Conservation (phyloP, 2,329 filamentous ascomycete genomes). For the Alternaria novae-zelandiae region DNA sequence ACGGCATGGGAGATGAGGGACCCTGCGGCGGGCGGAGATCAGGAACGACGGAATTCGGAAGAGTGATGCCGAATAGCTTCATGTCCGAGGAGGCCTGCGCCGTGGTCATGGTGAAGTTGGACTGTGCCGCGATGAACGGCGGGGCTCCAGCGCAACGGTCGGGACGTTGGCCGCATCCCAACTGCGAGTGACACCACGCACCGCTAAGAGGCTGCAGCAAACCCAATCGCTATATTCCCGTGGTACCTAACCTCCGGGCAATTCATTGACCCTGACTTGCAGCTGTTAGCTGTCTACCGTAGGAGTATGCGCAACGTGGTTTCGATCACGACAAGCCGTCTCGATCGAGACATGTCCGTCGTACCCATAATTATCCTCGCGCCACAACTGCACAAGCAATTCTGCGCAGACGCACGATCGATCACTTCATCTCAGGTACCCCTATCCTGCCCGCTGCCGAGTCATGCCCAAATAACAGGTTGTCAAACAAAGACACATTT, state of each 20-base stretch:
- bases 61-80: slow-evolving; percentile 4
- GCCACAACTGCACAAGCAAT: slow-evolving; percentile 7
- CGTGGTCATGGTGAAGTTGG: neutral
- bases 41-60: slow-evolving; percentile 9
- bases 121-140: slow-evolving; percentile 3
- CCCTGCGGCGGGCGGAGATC: slow-evolving; percentile 14
- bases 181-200: slow-evolving; percentile 5
- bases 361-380: slow-evolving; percentile 10
- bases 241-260: neutral
- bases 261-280: neutral
- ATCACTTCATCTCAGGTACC: neutral
- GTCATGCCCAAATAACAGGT: slow-evolving; percentile 1
- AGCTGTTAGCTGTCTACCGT: neutral
- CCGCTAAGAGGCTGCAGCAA: slow-evolving; percentile 7
- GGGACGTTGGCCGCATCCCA: slow-evolving; percentile 17
- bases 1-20: slow-evolving; percentile 2
- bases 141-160: slow-evolving; percentile 9
- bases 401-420: slow-evolving; percentile 1
- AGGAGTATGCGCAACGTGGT: neutral
- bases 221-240: slow-evolving; percentile 1
- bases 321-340: neutral
- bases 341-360: neutral
- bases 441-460: neutral
- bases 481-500: neutral
- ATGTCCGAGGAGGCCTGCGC: neutral